Evolutionary conservation across 805 yeast genomes (phyloP).

Genomic region (Blastobotrys muscicola): DNA sequence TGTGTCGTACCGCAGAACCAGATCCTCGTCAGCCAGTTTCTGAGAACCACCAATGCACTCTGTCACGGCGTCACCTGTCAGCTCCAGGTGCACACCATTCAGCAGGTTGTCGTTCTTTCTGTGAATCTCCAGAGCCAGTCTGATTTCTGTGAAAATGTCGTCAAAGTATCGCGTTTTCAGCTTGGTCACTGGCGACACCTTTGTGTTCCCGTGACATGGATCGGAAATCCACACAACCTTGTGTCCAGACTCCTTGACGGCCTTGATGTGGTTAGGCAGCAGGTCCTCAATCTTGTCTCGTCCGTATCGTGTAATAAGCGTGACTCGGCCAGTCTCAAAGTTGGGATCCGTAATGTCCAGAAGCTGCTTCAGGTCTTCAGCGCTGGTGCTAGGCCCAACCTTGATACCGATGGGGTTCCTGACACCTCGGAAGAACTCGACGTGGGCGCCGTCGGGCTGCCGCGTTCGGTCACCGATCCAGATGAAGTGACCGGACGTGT

Average conservation of each 20-base stretch:
- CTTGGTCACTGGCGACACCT: slow-evolving; percentile 29
- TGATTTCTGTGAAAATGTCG: slow-evolving; percentile 32
- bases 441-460: slow-evolving; percentile 37
- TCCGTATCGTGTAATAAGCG: slow-evolving; percentile 35
- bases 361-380: slow-evolving; percentile 29
- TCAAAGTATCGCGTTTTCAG: slow-evolving; percentile 35
- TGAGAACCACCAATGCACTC: slow-evolving; percentile 37
- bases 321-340: slow-evolving; percentile 30
- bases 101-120: slow-evolving; percentile 24
- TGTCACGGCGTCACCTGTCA: slow-evolving; percentile 36
- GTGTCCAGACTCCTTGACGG: slow-evolving; percentile 31
- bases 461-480: slow-evolving; percentile 39
- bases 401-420: slow-evolving; percentile 36
- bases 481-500: slow-evolving; percentile 35
- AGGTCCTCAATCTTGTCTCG: slow-evolving; percentile 26
- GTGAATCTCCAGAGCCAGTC: slow-evolving; percentile 30
- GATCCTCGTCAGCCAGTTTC: slow-evolving; percentile 29
- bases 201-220: slow-evolving; percentile 38
- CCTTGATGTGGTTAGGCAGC: slow-evolving; percentile 33
- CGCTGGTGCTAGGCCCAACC: slow-evolving; percentile 35
- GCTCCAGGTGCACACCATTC: slow-evolving; percentile 34
- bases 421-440: slow-evolving; percentile 35
- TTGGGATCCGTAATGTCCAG: slow-evolving; percentile 34
- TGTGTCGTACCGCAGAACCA: slow-evolving; percentile 32
- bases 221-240: slow-evolving; percentile 36